Percentiles rank a stretch among this genome's conserved stretches.
phyloP scores from a whole-genome alignment of 495 filamentous ascomycete genomes.

The Trichocladium uniseriatum region DNA sequence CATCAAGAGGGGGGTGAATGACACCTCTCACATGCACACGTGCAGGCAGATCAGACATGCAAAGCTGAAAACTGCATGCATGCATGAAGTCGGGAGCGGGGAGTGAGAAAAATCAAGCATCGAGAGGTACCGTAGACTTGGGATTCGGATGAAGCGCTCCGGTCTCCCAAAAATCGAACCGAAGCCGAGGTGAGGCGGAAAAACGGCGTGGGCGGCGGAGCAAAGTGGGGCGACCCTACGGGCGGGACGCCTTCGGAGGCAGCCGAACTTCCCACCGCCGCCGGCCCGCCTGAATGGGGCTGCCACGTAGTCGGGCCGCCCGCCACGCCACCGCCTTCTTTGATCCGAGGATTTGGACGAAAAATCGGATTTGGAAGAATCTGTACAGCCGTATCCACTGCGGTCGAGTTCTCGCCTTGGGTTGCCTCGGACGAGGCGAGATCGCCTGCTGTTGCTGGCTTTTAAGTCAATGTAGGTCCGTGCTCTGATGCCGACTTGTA shows the following conservation, averaged over 20 bases:
- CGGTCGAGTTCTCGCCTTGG: too few species aligned
- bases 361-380: too few species aligned
- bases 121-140: too few species aligned
- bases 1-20: neutral
- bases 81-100: neutral
- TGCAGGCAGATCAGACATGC: neutral
- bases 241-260: neutral
- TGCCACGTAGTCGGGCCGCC: constrained; percentile 2
- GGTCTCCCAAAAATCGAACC: too few species aligned
- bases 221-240: neutral
- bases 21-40: neutral
- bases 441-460: too few species aligned
- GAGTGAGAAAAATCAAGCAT: neutral
- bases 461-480: too few species aligned
- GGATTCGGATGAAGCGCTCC: too few species aligned
- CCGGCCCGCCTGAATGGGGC: neutral
- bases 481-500: too few species aligned
- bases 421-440: too few species aligned
- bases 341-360: too few species aligned
- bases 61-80: constrained; percentile 5
- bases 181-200: neutral
- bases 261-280: neutral
- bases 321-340: too few species aligned
- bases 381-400: too few species aligned
- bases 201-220: neutral